Evolutionary conservation across 768 basidiomycete species (phyloP).

Genomic region (Pilatotrama ljubarskyi): DNA sequence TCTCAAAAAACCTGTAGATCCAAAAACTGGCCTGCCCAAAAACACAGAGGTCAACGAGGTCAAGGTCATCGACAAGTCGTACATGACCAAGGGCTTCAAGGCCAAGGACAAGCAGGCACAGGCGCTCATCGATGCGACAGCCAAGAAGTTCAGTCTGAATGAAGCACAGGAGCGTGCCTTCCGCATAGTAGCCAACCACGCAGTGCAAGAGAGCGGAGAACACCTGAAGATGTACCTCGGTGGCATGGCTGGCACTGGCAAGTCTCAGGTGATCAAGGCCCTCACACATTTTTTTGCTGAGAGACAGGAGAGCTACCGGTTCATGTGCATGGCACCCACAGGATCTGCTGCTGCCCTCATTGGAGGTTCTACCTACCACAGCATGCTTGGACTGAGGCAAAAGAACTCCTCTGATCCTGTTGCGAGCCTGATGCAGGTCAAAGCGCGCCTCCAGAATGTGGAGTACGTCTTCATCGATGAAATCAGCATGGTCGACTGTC

Average conservation of each 20-base stretch:
- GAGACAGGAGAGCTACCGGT: constrained; percentile 10
- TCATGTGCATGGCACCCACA: constrained; percentile 25
- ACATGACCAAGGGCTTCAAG: too few species aligned
- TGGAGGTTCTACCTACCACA: constrained; percentile 28
- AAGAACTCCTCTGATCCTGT: background rate
- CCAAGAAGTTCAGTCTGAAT: background rate
- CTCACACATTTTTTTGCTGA: constrained; percentile 10
- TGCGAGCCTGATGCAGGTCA: constrained; percentile 24
- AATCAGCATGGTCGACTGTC: constrained; percentile 42
- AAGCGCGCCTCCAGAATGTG: constrained; percentile 25
- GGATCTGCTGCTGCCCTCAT: constrained; percentile 25
- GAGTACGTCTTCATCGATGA: constrained; percentile 46
- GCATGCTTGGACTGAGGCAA: constrained; percentile 1
- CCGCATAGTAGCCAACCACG: background rate
- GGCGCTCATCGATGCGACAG: background rate
- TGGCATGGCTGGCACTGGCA: constrained; percentile 28
- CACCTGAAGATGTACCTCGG: constrained; percentile 26
- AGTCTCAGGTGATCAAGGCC: constrained; percentile 27
- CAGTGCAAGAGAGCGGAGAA: background rate
- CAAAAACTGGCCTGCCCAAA: too few species aligned
- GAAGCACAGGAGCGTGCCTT: background rate
- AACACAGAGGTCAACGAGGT: too few species aligned
- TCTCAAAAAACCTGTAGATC: too few species aligned
- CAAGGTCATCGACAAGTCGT: too few species aligned
- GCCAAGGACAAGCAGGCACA: too few species aligned